Percentiles rank a stretch among this genome's conserved stretches.
Conservation (phyloP, 169 alveolate genomes). For the Plasmodium chabaudi region DNA sequence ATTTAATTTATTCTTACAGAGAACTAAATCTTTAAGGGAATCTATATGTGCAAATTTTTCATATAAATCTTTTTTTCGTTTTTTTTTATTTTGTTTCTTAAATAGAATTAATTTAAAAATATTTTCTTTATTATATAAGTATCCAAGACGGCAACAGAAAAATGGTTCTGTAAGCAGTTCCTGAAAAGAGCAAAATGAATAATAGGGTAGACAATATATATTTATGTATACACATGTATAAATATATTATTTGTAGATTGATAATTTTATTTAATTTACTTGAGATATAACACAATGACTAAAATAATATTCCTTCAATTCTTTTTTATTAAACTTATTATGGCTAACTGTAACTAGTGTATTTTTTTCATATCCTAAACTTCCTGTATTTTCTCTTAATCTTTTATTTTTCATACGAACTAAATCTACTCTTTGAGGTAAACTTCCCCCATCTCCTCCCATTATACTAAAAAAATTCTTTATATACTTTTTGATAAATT, state of each 20-base stretch:
- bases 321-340: slow-evolving; percentile 26
- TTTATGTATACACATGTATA: neutral
- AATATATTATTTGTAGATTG: neutral
- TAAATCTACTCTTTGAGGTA: slow-evolving; percentile 70
- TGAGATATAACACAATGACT: slow-evolving; percentile 66
- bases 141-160: slow-evolving; percentile 70
- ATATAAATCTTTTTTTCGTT: slow-evolving; percentile 30
- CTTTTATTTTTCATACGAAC: slow-evolving; percentile 68
- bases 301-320: slow-evolving; percentile 48
- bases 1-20: slow-evolving; percentile 61
- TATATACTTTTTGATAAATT: neutral
- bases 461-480: neutral
- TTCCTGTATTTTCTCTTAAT: slow-evolving; percentile 61
- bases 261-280: slow-evolving; percentile 6
- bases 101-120: slow-evolving; percentile 18
- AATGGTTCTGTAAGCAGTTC: slow-evolving; percentile 58
- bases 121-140: slow-evolving; percentile 50
- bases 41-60: slow-evolving; percentile 56
- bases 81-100: slow-evolving; percentile 59
- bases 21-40: slow-evolving; percentile 60
- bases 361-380: slow-evolving; percentile 71
- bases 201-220: neutral
- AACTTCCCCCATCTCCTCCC: slow-evolving; percentile 77
- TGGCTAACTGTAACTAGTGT: slow-evolving; percentile 58
- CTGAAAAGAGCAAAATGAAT: neutral